phyloP scores from a whole-genome alignment of 2,329 filamentous ascomycete genomes.

The Fusarium pilosicola region DNA sequence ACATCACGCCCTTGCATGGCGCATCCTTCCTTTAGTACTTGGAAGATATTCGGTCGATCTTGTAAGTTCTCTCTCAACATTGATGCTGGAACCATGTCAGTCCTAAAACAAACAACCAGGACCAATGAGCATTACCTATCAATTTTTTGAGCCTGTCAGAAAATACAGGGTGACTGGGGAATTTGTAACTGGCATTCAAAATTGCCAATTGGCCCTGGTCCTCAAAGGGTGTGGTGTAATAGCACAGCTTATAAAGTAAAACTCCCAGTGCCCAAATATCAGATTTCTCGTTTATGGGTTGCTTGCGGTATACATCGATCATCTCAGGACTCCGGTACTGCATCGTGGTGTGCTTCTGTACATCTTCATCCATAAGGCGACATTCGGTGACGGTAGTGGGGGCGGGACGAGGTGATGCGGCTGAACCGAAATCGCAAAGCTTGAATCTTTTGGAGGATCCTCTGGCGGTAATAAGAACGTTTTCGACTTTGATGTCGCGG shows the following conservation, averaged over 20 bases:
- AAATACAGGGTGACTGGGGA: constrained; percentile 86
- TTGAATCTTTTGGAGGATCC: constrained; percentile 83
- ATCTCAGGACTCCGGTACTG: constrained; percentile 99
- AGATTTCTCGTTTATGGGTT: constrained; percentile 97
- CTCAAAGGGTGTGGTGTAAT: constrained; percentile 98
- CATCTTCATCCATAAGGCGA: constrained; percentile 92
- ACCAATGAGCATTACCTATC: constrained; percentile 69
- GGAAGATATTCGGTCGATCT: constrained; percentile 88
- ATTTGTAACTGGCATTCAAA: constrained; percentile 93
- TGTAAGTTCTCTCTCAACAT: constrained; percentile 90
- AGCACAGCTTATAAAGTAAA: constrained; percentile 96
- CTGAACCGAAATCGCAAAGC: constrained; percentile 96
- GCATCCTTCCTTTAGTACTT: constrained; percentile 88
- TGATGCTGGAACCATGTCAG: constrained; percentile 67
- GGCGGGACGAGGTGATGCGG: constrained; percentile 83
- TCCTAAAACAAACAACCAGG: neutral
- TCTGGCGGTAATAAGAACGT: constrained; percentile 84
- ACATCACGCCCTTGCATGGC: constrained; percentile 87
- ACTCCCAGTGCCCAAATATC: constrained; percentile 98
- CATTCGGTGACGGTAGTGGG: constrained; percentile 90
- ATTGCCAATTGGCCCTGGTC: constrained; percentile 98
- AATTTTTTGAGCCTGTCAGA: constrained; percentile 89
- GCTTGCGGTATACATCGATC: constrained; percentile 97
- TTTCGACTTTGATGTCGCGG: constrained; percentile 96
- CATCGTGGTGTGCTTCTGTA: constrained; percentile 95